Evolutionary conservation across 2,329 filamentous ascomycete genomes (phyloP).

Genomic region (Aspergillus viridinutans): DNA sequence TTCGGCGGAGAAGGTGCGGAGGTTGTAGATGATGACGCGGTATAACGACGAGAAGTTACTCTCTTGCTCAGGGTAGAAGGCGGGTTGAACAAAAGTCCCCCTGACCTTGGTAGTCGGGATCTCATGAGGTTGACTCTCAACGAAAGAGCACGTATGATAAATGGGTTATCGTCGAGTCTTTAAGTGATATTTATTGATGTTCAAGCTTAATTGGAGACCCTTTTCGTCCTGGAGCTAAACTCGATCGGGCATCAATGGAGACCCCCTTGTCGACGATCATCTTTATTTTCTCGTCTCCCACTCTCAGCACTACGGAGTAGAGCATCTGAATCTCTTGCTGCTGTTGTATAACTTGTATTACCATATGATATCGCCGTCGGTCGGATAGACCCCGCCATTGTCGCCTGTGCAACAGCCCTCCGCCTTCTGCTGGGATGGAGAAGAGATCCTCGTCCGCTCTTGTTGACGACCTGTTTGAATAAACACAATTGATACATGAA

Average conservation of each 20-base stretch:
- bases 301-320: not conserved
- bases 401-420: not conserved
- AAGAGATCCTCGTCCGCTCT: not conserved
- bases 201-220: not conserved
- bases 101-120: conserved; percentile 9
- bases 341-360: not conserved
- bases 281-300: conserved; percentile 2
- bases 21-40: conserved; percentile 10
- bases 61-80: conserved; percentile 10
- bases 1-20: conserved; percentile 17
- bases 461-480: not conserved
- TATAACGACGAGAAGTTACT: conserved; percentile 7
- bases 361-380: not conserved
- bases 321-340: not conserved
- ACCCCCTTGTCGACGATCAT: conserved; percentile 5
- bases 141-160: not conserved
- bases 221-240: not conserved
- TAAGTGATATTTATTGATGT: not conserved
- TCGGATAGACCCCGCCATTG: not conserved
- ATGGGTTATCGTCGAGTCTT: not conserved
- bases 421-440: not conserved
- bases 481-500: not conserved
- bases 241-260: not conserved
- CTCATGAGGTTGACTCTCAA: conserved; percentile 13
- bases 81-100: conserved; percentile 14